Evolutionary conservation across 2,329 filamentous ascomycete genomes (phyloP).

Genomic region (Epicoccum nigrum): DNA sequence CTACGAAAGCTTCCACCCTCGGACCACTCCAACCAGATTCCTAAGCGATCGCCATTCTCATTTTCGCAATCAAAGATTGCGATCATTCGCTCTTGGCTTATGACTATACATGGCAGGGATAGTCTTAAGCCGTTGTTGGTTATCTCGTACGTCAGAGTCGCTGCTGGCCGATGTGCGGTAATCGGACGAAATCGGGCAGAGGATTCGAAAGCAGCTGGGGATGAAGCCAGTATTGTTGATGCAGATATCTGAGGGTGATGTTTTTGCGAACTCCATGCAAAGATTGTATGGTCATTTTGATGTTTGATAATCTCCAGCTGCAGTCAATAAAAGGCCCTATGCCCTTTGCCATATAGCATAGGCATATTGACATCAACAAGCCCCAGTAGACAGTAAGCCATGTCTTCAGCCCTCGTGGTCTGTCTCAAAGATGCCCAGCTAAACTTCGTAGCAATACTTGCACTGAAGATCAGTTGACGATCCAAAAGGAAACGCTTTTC

Average conservation of each 20-base stretch:
- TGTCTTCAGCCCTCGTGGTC: background rate
- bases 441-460: background rate
- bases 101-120: too few relatives aligned
- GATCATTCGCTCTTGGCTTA: too few relatives aligned
- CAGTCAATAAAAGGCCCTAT: background rate
- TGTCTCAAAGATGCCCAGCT: background rate
- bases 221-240: background rate
- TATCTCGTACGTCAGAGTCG: too few relatives aligned
- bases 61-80: too few relatives aligned
- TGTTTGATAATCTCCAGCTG: background rate
- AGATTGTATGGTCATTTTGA: background rate
- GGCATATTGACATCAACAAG: background rate
- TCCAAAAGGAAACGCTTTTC: background rate
- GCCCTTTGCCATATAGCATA: background rate
- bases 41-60: too few relatives aligned
- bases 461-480: background rate
- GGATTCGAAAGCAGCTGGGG: background rate
- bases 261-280: background rate
- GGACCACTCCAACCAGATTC: too few relatives aligned
- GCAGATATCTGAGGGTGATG: background rate
- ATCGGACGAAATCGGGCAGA: too few relatives aligned
- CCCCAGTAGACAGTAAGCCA: background rate
- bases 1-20: too few relatives aligned
- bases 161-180: too few relatives aligned
- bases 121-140: too few relatives aligned